These are phyloP conservation scores for Cudoniella acicularis DNA, from an alignment of 495 filamentous ascomycete genomes.

Conservation along the genomic window DNA sequence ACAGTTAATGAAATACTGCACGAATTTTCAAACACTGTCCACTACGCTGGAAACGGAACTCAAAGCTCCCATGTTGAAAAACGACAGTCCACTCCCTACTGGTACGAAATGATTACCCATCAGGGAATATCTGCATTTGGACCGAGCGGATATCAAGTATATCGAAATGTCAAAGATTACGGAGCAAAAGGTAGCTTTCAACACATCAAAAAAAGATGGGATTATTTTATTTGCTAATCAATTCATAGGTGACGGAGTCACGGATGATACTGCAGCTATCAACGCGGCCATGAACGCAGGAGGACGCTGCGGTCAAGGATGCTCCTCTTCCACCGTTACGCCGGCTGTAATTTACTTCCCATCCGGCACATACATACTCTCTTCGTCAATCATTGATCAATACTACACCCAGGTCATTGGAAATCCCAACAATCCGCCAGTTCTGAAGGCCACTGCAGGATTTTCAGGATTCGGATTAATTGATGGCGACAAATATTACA, in stretches of 20 bases:
- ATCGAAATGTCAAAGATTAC: conserved; percentile 26
- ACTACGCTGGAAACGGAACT: not conserved
- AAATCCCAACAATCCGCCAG: conserved; percentile 54
- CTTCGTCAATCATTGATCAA: conserved; percentile 53
- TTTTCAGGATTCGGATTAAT: conserved; percentile 86
- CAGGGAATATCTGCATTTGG: conserved; percentile 31
- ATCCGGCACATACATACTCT: conserved; percentile 58
- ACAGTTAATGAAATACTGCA: not conserved
- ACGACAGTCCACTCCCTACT: conserved; percentile 14
- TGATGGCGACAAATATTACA: conserved; percentile 65
- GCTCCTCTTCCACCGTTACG: conserved; percentile 36
- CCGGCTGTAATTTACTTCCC: conserved; percentile 57
- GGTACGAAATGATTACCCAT: conserved; percentile 26
- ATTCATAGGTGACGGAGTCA: conserved; percentile 64
- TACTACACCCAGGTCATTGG: conserved; percentile 58
- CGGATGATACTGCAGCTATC: conserved; percentile 66
- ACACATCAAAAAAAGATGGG: conserved; percentile 43
- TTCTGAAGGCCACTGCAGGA: conserved; percentile 66
- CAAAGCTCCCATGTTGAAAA: not conserved
- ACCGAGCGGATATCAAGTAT: conserved; percentile 19
- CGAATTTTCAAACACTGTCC: not conserved
- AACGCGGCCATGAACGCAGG: conserved; percentile 59
- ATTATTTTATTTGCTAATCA: conserved; percentile 26
- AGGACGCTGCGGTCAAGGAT: conserved; percentile 45
- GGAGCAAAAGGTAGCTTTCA: conserved; percentile 21